Evolutionary conservation across 2,329 filamentous ascomycete genomes (phyloP), one percentile per base, ranked within the genome.

Genomic region (Ascochyta koolunga): DNA sequence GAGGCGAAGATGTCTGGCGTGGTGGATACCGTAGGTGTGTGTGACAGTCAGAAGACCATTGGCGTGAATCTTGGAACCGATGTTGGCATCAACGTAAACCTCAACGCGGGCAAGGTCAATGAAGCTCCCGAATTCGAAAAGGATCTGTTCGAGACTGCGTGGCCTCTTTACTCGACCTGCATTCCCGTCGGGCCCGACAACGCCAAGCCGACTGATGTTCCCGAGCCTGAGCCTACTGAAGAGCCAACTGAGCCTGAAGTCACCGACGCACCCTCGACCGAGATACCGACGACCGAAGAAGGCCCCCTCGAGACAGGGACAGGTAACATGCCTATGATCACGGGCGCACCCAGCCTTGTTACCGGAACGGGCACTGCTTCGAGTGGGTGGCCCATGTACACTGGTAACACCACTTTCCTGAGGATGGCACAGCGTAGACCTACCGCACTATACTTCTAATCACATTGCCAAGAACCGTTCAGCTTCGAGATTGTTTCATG

Each of bases 41-140:
- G 62, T 19, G 57, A 50, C 21, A 59, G 56, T 24, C 31, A 54
- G 31, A 65, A 66, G 47, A 63, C 60, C 4, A 21, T 54, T 8
- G 64, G 60, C 18, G 52, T 66, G 13, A 43, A 63, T 18, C 27
- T 63, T 8, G 51, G 46, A 18, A 45, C 61, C 5, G 48, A 56
- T 29, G 61, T 66, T 29, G 64, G 64, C 27, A 65, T 66, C 47
- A 59, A 66, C 33, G 56, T 66, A 8, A 60, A 63, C 31, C 56
- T 66, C 39, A 60, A 66, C 42, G 60, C 62, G 19, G 64, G 64
- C 7, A 38, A 61, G 11, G 52, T 62, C 40, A 58, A 66, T 37
- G 40, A 60, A 35, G 55, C 57, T 4, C 60, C 64, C 9, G 24
- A 50, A 5, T 59, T 60, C 19, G 39, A 54, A 36, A 63, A 63